These are phyloP conservation scores for Phragmites australis DNA, from an alignment of 176 grass and related monocot genomes.

Conservation along the genomic window DNA sequence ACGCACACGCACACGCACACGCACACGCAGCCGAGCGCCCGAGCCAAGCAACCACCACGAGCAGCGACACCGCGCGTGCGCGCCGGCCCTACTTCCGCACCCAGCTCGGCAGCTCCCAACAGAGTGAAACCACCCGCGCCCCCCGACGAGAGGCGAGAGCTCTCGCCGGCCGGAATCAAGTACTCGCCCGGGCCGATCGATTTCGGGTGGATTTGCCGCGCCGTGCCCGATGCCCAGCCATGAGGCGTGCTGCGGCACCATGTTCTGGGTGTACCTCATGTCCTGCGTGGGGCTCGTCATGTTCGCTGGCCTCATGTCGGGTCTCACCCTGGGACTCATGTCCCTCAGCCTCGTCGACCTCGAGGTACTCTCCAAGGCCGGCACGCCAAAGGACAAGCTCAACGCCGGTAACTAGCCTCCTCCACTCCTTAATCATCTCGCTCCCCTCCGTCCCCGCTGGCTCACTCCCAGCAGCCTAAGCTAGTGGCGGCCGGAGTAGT, in stretches of 20 bases:
- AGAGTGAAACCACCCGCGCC: too few relatives aligned
- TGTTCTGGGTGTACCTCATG: constrained; percentile 80
- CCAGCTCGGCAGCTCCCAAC: too few relatives aligned
- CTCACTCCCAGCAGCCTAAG: too few relatives aligned
- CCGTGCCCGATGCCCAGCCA: constrained; percentile 42
- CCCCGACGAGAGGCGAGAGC: too few relatives aligned
- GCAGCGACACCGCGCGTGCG: too few relatives aligned
- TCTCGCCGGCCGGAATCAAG: too few relatives aligned
- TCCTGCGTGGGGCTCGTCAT: constrained; percentile 55
- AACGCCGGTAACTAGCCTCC: constrained; percentile 45
- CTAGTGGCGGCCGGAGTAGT: background rate
- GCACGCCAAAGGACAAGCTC: constrained; percentile 50
- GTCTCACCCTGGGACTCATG: constrained; percentile 96
- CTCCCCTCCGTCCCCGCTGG: background rate
- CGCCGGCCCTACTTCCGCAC: too few relatives aligned
- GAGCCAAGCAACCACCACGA: background rate
- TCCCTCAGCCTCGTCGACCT: constrained; percentile 98
- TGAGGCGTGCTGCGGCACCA: constrained; percentile 69
- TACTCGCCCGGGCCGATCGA: too few relatives aligned
- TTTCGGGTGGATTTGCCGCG: too few relatives aligned
- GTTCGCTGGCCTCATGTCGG: constrained; percentile 98
- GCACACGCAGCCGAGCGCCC: too few relatives aligned
- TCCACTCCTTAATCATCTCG: background rate
- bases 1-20: too few relatives aligned
- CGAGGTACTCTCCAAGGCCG: constrained; percentile 88